These are phyloP conservation scores for Lepidium africanum DNA, from an alignment of 345 rosid genomes.

Conservation along the genomic window DNA sequence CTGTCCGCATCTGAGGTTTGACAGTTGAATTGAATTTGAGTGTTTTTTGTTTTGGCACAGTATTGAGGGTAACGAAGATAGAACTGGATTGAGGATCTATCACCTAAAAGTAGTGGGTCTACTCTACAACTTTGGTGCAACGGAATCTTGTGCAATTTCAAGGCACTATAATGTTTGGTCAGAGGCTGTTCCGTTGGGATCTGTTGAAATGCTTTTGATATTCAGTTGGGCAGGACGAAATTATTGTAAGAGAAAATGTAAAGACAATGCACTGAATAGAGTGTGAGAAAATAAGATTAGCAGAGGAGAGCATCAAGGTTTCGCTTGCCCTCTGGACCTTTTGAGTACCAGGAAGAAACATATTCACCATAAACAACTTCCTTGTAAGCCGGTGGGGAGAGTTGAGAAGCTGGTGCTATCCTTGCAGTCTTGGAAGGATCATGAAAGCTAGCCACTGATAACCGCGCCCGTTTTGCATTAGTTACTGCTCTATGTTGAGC, in stretches of 20 bases:
- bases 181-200: no score
- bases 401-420: slow-evolving; percentile 50
- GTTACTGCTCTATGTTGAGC: slow-evolving; percentile 69
- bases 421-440: slow-evolving; percentile 62
- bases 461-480: slow-evolving; percentile 46
- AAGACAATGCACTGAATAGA: not conserved
- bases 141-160: no score
- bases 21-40: no score
- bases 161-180: no score
- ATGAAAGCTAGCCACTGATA: slow-evolving; percentile 82
- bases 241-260: not conserved
- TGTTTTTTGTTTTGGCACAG: no score
- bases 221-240: no score
- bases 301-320: slow-evolving; percentile 58
- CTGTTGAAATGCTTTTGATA: no score
- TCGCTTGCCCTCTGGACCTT: slow-evolving; percentile 76
- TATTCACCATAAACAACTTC: slow-evolving; percentile 57
- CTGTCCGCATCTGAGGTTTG: no score
- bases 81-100: no score
- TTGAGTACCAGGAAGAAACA: slow-evolving; percentile 71
- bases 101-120: no score
- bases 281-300: not conserved
- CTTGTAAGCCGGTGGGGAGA: slow-evolving; percentile 37
- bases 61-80: no score
- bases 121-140: no score